Evolutionary conservation across 2,329 filamentous ascomycete species (phyloP).

Genomic region (Calonectria pauciramosa): DNA sequence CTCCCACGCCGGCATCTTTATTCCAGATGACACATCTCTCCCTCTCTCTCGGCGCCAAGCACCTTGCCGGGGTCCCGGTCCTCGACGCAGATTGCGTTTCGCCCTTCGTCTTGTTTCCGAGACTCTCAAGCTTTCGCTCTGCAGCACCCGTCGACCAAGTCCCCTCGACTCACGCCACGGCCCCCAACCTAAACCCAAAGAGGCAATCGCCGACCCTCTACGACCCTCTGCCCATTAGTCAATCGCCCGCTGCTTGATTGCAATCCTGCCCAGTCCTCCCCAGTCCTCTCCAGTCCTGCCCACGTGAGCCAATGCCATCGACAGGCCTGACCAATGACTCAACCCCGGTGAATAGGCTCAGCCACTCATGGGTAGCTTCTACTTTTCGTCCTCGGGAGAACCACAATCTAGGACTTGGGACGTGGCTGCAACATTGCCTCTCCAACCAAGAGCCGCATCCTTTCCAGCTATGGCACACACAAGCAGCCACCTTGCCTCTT

Average conservation of each 20-base stretch:
- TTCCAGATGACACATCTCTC: neutral
- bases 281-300: neutral
- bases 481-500: neutral
- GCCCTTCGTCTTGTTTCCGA: neutral
- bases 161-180: slow-evolving; percentile 1
- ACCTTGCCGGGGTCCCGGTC: no score
- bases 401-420: slow-evolving; percentile 18
- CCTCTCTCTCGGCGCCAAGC: neutral
- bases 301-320: neutral
- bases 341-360: neutral
- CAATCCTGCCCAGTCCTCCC: neutral
- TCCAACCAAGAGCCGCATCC: neutral
- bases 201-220: neutral
- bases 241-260: neutral
- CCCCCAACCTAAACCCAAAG: slow-evolving; percentile 1
- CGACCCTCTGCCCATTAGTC: neutral
- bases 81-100: neutral
- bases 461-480: neutral
- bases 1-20: neutral
- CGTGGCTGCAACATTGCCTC: neutral
- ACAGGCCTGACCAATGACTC: slow-evolving; percentile 7
- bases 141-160: neutral
- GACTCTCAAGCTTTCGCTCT: neutral
- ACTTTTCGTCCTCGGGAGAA: slow-evolving; percentile 1
- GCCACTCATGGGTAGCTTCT: neutral